These are phyloP conservation scores for Sporothrix globosa DNA, from an alignment of 2,329 filamentous ascomycete genomes.

Conservation along the genomic window DNA sequence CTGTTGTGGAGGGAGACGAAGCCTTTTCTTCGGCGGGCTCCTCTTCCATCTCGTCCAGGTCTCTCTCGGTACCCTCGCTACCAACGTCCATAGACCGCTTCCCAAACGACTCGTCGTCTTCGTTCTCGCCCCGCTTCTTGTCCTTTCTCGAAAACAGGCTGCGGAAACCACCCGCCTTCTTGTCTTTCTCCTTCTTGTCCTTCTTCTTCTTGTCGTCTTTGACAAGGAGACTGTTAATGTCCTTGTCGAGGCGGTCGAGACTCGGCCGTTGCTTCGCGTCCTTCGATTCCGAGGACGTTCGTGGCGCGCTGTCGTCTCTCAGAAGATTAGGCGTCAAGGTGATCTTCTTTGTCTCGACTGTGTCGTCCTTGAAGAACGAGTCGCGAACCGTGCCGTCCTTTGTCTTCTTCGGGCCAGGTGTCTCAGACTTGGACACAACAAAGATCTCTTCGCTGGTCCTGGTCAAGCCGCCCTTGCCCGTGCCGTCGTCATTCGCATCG, in stretches of 20 bases:
- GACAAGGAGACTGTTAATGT: conserved; percentile 43
- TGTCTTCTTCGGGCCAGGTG: conserved; percentile 60
- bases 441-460: conserved; percentile 70
- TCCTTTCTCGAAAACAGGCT: conserved; percentile 67
- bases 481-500: conserved; percentile 46
- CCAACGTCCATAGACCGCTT: conserved; percentile 64
- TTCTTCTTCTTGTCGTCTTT: conserved; percentile 78
- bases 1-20: conserved; percentile 71
- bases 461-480: conserved; percentile 38
- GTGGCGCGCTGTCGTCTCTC: conserved; percentile 70
- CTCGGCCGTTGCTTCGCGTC: conserved; percentile 65
- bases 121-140: conserved; percentile 59
- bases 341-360: conserved; percentile 94
- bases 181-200: conserved; percentile 72
- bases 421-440: conserved; percentile 54
- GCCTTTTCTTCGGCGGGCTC: conserved; percentile 52
- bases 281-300: conserved; percentile 60
- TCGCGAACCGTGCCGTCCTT: conserved; percentile 87
- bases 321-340: conserved; percentile 91
- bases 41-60: conserved; percentile 50
- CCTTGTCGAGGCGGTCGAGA: conserved; percentile 74
- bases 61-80: conserved; percentile 46
- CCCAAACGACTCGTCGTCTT: conserved; percentile 64
- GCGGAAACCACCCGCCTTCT: conserved; percentile 60
- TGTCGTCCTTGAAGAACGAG: conserved; percentile 97